Evolutionary conservation across 495 filamentous ascomycete species (phyloP).

Genomic region (Neurospora sp.): DNA sequence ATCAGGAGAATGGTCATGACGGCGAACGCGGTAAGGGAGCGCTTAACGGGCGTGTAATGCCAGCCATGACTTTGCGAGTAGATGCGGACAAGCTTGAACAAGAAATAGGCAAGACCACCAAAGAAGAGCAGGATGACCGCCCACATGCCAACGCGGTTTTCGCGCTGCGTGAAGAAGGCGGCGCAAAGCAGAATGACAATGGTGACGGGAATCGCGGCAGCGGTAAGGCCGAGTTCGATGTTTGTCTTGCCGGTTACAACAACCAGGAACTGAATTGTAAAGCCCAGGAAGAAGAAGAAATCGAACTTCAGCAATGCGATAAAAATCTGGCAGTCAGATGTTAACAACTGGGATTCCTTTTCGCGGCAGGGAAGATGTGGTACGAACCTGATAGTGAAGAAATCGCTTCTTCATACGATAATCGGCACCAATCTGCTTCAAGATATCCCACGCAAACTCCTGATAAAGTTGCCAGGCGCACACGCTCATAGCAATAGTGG

Average conservation of each 20-base stretch:
- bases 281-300: constrained; percentile 99
- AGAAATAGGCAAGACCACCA: constrained; percentile 85
- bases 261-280: constrained; percentile 94
- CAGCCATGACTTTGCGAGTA: constrained; percentile 48
- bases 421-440: constrained; percentile 98
- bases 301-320: constrained; percentile 97
- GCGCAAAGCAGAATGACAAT: constrained; percentile 77
- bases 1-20: constrained; percentile 85
- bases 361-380: background rate
- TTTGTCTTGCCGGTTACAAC: constrained; percentile 62
- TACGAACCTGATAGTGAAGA: constrained; percentile 82
- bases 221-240: constrained; percentile 74
- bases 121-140: constrained; percentile 77
- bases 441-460: constrained; percentile 98
- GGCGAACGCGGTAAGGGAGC: constrained; percentile 83
- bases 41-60: constrained; percentile 62
- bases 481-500: constrained; percentile 59
- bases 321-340: constrained; percentile 60
- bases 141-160: constrained; percentile 69
- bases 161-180: constrained; percentile 72
- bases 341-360: constrained; percentile 18
- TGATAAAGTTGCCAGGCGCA: constrained; percentile 92
- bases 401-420: constrained; percentile 93
- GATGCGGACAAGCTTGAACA: constrained; percentile 97
- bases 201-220: constrained; percentile 82